Base-by-base conservation (phyloP, 2,329 filamentous ascomycete genomes). In the Helotiales sp. region DNA sequence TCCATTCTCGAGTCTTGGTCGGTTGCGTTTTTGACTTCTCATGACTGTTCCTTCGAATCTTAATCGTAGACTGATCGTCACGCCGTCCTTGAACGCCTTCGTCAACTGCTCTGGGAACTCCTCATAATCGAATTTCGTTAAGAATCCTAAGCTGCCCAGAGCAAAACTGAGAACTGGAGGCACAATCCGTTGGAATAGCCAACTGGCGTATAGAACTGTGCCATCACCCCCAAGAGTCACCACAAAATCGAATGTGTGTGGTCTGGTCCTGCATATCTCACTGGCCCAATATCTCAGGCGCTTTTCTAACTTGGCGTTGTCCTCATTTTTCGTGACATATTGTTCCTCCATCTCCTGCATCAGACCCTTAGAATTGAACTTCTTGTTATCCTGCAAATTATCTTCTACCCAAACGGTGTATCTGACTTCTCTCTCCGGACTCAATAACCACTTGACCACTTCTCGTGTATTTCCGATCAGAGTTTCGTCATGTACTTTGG, bases 101-200 rank as follows among this genome's bases (percentile, higher is more conserved):
- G 84, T 86, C 34, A 97, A 83, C 1, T 87, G 96, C 15, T 85
- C 80, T 69, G 87, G 82, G 72, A 92, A 93, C 4, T 91, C 82
- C 15, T 89, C 87, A 78, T 94, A 99, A 78, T 98, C 94, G 77
- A 98, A 98, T 77, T 97, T 97, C 28, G 96, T 98, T 71, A 99
- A 82, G 77, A 99, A 99, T 0, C 96, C 96, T 5, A 99, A 83
- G 26, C 94, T 97, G 8, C 96, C 96, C 10, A 98, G 83, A 0
- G 93, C 88, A 78, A 99, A 98, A 69, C 93, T 95, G 69, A 99
- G 83, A 0, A 97, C 93, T 0, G 96, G 96, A 6, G 96, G 96
- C 0, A 98, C 95, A 55, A 98, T 91, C 49, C 92, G 89, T 81
- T 99, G 96, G 78, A 99, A 99, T 1, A 99, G 84, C 94, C 95